Evolutionary conservation across 2,329 filamentous ascomycete species (phyloP), one percentile per base, ranked within the genome.

Genomic region (Thelonectria rubi): DNA sequence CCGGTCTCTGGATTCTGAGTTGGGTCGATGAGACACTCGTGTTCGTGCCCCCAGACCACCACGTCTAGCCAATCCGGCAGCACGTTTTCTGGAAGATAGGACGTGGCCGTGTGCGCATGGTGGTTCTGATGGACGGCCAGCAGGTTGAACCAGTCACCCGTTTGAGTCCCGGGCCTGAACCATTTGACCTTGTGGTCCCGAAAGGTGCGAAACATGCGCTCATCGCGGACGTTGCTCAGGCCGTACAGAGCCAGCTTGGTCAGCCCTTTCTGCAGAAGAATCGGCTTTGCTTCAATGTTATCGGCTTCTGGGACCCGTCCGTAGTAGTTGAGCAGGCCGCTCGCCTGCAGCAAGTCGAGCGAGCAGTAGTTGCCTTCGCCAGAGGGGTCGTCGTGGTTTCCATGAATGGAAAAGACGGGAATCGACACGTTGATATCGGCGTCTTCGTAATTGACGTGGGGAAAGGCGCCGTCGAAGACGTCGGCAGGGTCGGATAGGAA

Each of bases 341-440:
- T 93, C 1, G 95, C 90, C 75, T 98, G 93, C 4, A 99, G 84
- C 15, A 99, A 79, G 75, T 99, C 95, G 11, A 99, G 84, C 0
- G 94, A 94, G 65, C 95, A 96, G 66, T 91, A 90, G 74, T 97
- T 92, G 11, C 94, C 95, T 72, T 97, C 94, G 10, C 95, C 95
- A n/a, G 94, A 96, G 0, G 95, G 95, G 74, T 99, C 95, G 73
- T 99, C 95, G 75, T 99, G 95, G 73, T 99, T 99, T 47, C 95
- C 95, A 72, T 99, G 96, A 42, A 99, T 99, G 1, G 94, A 97
- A 75, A 99, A 99, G 26, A 99, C 93, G 0, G 95, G 95, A 58
- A 98, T 97, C 1, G 94, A 92, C 63, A 99, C 88, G 72, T 99
- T 99, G 77, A 99, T 97, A 71, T 99, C 93, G 21, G 92, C 88